Conservation (phyloP, 1,139 yeast genomes). For the Lodderomyces jiufengensis region DNA sequence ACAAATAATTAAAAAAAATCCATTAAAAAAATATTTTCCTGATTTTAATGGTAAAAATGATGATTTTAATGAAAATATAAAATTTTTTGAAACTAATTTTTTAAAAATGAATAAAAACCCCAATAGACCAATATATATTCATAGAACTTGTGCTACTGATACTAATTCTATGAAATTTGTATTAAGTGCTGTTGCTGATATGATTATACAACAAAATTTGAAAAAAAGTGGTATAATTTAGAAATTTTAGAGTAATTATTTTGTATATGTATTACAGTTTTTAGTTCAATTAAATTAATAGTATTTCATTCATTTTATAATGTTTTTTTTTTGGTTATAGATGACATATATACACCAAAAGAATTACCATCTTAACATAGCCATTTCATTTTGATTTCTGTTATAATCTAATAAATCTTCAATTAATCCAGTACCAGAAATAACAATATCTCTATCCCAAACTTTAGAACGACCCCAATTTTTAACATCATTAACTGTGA, state of each 20-base stretch:
- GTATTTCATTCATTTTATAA: too few species aligned
- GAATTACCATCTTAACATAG: slow-evolving; percentile 69
- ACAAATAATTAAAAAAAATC: slow-evolving; percentile 61
- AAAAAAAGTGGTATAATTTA: slow-evolving; percentile 78
- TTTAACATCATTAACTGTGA: slow-evolving; percentile 56
- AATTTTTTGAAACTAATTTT: slow-evolving; percentile 65
- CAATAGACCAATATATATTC: slow-evolving; percentile 78
- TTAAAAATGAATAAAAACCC: slow-evolving; percentile 54
- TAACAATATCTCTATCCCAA: slow-evolving; percentile 83
- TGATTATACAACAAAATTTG: slow-evolving; percentile 79
- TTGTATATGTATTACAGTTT: too few species aligned
- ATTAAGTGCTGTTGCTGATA: slow-evolving; percentile 86
- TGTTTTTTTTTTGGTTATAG: background rate
- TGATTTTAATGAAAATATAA: slow-evolving; percentile 62
- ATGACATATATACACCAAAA: background rate
- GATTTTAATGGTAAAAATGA: slow-evolving; percentile 62
- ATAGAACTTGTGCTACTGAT: slow-evolving; percentile 95
- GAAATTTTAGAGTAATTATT: too few species aligned
- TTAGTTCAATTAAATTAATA: too few species aligned
- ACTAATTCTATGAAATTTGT: slow-evolving; percentile 84
- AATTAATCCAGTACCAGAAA: slow-evolving; percentile 80
- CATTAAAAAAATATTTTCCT: slow-evolving; percentile 67
- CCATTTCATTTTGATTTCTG: slow-evolving; percentile 85
- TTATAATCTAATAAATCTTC: slow-evolving; percentile 78
- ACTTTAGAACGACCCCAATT: slow-evolving; percentile 71